Evolutionary conservation across 768 basidiomycete species (phyloP), one percentile per base, ranked within the genome.

Genomic region (Mycena rosella): DNA sequence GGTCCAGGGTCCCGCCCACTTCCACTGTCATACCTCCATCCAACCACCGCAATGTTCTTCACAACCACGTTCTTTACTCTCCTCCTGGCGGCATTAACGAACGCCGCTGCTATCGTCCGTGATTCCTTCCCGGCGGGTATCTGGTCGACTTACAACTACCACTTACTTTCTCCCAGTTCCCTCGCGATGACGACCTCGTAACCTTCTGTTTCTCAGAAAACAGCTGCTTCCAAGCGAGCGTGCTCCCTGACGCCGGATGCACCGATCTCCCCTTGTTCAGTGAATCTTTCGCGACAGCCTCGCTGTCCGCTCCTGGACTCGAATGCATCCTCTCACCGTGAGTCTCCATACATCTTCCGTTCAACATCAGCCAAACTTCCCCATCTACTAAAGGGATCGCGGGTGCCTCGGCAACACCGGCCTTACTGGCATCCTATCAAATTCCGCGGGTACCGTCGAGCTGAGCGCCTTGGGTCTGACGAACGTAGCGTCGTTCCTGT

Each of bases 201-300:
- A 68, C 56, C 15, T 68, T 68, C 49, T 68, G 67, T 49, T 63
- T 59, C 44, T 3, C 6, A 14, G 49, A 68, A 18, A 51, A 36
- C 56, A 54, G 34, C 27, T 68, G 67, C 44, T 68, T 68, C 48
- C 56, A 68, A 60, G 55, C 67, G 53, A 32, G 38, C 32, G 67
- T 61, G 3, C 18, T 22, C 49, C 11, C 49, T 11, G 40, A 26
- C 5, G n/a, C n/a, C n/a, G 67, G 67, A 32, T 68, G 67, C 29
- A 56, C 63, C 8, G 67, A 68, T 32, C 67, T 68, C 8, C 67
- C 67, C 30, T 36, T 68, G 34, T 68, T 68, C 56, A 68, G 67
- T 49, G 30, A 58, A 38, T n/a, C 22, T 32, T 67, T 63, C 11
- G 9, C 11, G 27, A 63, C 67, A 15, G 67, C 57, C 1, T 57